Conservation (phyloP, 163 green algal species). For the Scenedesmus sp. region DNA sequence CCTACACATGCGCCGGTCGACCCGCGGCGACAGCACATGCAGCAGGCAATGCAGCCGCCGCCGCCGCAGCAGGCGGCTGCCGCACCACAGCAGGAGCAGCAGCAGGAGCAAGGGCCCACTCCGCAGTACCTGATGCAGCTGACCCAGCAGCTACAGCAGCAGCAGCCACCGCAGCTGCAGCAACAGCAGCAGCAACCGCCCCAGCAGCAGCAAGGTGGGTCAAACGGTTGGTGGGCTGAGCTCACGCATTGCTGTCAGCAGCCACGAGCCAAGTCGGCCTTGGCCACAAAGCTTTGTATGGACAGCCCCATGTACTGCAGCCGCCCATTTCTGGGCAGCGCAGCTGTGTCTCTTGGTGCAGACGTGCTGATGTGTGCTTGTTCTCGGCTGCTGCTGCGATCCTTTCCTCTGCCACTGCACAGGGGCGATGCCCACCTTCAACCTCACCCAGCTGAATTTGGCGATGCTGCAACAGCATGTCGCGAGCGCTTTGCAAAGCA, state of each 20-base stretch:
- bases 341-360: too few relatives aligned
- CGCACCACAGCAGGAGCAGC: neutral
- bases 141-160: neutral
- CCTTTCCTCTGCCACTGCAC: neutral
- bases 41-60: slow-evolving; percentile 8
- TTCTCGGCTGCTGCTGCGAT: neutral
- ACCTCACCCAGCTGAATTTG: neutral
- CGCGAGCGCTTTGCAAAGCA: neutral
- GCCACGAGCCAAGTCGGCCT: too few relatives aligned
- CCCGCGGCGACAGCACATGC: slow-evolving; percentile 3
- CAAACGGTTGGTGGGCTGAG: neutral
- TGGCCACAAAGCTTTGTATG: too few relatives aligned
- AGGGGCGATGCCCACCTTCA: neutral
- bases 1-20: neutral
- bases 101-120: neutral
- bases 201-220: slow-evolving; percentile 2
- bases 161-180: neutral
- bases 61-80: neutral
- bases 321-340: too few relatives aligned
- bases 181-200: neutral
- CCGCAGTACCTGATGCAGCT: neutral
- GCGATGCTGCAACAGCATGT: neutral
- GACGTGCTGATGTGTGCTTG: neutral
- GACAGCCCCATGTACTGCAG: too few relatives aligned
- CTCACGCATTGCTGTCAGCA: too few relatives aligned